Evolutionary conservation across 2,329 filamentous ascomycete genomes (phyloP).

Genomic region (Pseudopithomyces chartarum): DNA sequence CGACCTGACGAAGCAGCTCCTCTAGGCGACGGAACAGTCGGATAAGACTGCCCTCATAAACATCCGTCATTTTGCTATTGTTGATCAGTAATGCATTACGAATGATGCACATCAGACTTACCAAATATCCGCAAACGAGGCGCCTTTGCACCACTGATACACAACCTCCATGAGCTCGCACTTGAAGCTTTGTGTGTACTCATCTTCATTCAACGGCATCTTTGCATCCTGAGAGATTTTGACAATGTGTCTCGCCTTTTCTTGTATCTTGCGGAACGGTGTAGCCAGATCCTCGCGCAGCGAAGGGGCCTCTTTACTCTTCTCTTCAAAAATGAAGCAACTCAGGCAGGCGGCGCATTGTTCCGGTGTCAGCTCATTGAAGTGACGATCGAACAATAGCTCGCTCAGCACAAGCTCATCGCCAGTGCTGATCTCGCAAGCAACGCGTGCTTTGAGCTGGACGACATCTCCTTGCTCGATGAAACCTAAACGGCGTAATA

Average conservation of each 20-base stretch:
- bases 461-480: conserved; percentile 96
- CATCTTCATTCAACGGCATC: conserved; percentile 89
- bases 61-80: conserved; percentile 96
- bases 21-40: conserved; percentile 94
- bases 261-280: conserved; percentile 83
- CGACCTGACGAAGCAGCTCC: conserved; percentile 92
- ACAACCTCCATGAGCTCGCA: conserved; percentile 98
- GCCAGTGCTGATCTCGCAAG: conserved; percentile 96
- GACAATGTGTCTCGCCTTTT: conserved; percentile 84
- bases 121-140: conserved; percentile 93
- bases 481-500: conserved; percentile 90
- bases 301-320: conserved; percentile 72
- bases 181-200: conserved; percentile 88
- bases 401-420: conserved; percentile 94
- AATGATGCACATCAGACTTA: conserved; percentile 54
- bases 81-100: conserved; percentile 7
- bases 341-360: conserved; percentile 84
- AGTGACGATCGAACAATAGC: conserved; percentile 94
- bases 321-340: conserved; percentile 98
- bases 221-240: conserved; percentile 97
- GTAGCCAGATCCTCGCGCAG: conserved; percentile 85
- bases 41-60: conserved; percentile 95
- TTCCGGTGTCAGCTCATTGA: conserved; percentile 92
- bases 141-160: conserved; percentile 86
- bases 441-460: conserved; percentile 94